These are phyloP conservation scores for Eucalyptus shirleyi DNA, from an alignment of 345 rosid species.

Conservation along the genomic window DNA sequence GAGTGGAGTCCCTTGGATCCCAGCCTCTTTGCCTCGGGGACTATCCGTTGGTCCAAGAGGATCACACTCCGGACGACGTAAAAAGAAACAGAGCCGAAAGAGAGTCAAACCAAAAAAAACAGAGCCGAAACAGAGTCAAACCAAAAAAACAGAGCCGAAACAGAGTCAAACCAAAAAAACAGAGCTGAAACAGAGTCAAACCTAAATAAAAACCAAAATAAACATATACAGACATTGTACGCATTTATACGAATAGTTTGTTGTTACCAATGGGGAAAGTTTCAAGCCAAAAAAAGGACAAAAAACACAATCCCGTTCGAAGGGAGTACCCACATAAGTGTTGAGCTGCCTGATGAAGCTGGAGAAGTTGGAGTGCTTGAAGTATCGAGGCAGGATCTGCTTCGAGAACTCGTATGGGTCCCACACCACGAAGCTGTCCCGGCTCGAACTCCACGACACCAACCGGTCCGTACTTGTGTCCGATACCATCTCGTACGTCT, in stretches of 20 bases:
- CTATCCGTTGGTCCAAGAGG: background rate
- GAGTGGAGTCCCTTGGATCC: background rate
- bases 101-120: too few species aligned
- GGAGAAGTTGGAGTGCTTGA: constrained; percentile 63
- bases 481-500: background rate
- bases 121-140: too few species aligned
- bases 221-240: background rate
- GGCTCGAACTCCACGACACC: constrained; percentile 19
- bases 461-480: background rate
- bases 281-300: background rate
- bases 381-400: constrained; percentile 39
- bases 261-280: background rate
- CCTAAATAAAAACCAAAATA: background rate
- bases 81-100: background rate
- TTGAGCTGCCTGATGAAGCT: constrained; percentile 64
- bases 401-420: constrained; percentile 24
- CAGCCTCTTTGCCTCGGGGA: background rate
- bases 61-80: background rate
- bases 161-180: too few species aligned
- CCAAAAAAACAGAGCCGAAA: too few species aligned
- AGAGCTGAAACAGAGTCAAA: background rate
- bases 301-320: background rate
- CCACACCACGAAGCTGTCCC: constrained; percentile 44
- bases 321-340: constrained; percentile 30
- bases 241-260: background rate